Evolutionary conservation across 2,329 filamentous ascomycete species (phyloP).

Genomic region (Penicillium sp.): DNA sequence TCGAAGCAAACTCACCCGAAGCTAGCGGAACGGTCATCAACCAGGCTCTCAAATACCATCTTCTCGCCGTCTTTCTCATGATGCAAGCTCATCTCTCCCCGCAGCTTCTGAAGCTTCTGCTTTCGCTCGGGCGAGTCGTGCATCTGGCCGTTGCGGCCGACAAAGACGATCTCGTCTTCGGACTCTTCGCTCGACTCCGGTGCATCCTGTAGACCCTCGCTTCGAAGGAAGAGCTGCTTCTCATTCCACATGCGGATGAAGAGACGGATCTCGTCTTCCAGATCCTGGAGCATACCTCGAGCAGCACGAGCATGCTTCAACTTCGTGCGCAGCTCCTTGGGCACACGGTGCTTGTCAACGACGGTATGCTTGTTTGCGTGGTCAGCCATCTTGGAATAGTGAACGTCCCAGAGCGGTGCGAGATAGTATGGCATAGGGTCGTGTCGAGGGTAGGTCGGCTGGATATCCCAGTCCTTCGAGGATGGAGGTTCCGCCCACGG

Average conservation of each 20-base stretch:
- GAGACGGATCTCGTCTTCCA: slow-evolving; percentile 77
- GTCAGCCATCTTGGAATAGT: slow-evolving; percentile 42
- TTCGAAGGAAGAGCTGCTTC: slow-evolving; percentile 46
- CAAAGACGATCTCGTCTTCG: slow-evolving; percentile 89
- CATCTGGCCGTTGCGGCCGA: slow-evolving; percentile 65
- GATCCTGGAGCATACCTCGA: slow-evolving; percentile 70
- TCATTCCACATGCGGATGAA: slow-evolving; percentile 64
- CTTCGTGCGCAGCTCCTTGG: slow-evolving; percentile 72
- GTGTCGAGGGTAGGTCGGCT: slow-evolving; percentile 73
- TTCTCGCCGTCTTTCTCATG: slow-evolving; percentile 55
- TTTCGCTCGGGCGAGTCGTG: slow-evolving; percentile 54
- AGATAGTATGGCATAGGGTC: slow-evolving; percentile 78
- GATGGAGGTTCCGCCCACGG: slow-evolving; percentile 80
- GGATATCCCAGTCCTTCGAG: slow-evolving; percentile 75
- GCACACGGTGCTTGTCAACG: slow-evolving; percentile 51
- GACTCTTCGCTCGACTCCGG: slow-evolving; percentile 47
- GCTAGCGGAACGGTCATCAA: slow-evolving; percentile 67
- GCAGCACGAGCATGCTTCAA: slow-evolving; percentile 77
- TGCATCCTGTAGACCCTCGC: slow-evolving; percentile 45
- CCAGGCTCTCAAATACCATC: slow-evolving; percentile 75
- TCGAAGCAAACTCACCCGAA: slow-evolving; percentile 64
- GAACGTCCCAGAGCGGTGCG: slow-evolving; percentile 75
- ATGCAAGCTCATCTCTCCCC: slow-evolving; percentile 25
- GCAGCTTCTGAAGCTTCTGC: slow-evolving; percentile 48
- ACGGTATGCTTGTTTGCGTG: slow-evolving; percentile 34